A percentile compares a stretch with the other conserved stretches of the same genome.
Conservation (phyloP, 2,329 filamentous ascomycete genomes). For the Neofusicoccum kwambonambiense region DNA sequence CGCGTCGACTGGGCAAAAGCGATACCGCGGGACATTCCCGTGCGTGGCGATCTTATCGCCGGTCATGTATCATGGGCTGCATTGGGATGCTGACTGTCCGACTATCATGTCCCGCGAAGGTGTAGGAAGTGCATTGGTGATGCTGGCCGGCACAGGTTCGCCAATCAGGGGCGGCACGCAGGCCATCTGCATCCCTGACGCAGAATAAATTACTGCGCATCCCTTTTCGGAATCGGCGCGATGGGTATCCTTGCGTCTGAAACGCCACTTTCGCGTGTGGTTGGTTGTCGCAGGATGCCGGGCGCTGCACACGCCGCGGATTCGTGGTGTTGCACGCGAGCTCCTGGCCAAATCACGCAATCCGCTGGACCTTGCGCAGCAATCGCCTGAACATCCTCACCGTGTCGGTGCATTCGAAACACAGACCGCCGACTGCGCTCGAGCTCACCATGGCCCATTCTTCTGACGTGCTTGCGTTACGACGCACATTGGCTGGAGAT, state of each 20-base stretch:
- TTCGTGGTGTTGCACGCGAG: constrained; percentile 18
- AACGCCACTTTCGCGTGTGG: not conserved
- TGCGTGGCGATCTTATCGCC: not conserved
- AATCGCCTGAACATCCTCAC: constrained; percentile 1
- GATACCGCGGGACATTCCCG: not conserved
- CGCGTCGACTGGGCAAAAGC: not conserved
- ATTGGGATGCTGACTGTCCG: not conserved
- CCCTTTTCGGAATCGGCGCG: not conserved
- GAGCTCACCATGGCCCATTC: constrained; percentile 16
- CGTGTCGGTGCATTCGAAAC: constrained; percentile 1
- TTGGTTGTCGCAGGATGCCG: not conserved
- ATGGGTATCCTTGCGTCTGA: not conserved
- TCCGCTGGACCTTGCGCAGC: constrained; percentile 7
- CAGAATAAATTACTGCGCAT: not conserved
- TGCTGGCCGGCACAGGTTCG: not conserved
- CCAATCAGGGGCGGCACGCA: not conserved
- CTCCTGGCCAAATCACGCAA: constrained; percentile 18
- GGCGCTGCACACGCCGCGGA: not conserved
- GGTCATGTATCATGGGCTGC: not conserved
- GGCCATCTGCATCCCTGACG: not conserved
- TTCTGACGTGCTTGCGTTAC: constrained; percentile 17
- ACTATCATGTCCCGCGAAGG: not conserved
- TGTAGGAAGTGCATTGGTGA: not conserved
- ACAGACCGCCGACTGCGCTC: not conserved
- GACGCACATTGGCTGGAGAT: constrained; percentile 4